A percentile compares a stretch with the other conserved stretches of the same genome.
These are phyloP conservation scores for Alliaria petiolata DNA, from an alignment of 345 rosid species.

Conservation along the genomic window DNA sequence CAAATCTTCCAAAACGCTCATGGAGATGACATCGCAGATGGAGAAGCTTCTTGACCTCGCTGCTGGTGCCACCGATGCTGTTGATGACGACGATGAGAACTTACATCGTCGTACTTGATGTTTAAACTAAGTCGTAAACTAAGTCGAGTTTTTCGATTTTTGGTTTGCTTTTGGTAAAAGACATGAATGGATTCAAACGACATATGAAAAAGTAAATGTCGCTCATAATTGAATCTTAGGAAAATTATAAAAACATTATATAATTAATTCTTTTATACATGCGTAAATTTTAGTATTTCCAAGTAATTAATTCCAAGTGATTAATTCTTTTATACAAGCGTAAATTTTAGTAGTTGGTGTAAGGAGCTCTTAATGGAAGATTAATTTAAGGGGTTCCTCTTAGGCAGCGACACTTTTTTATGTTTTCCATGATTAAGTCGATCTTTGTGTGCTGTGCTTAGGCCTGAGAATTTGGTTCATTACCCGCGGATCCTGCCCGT, in stretches of 20 bases:
- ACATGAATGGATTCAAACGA: not conserved
- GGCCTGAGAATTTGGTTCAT: not conserved
- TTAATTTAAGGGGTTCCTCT: not conserved
- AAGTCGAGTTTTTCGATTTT: not conserved
- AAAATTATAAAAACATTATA: not conserved
- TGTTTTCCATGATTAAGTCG: not conserved
- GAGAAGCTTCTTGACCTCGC: slow-evolving; percentile 28
- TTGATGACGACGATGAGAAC: slow-evolving; percentile 24
- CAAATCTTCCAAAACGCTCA: slow-evolving; percentile 10
- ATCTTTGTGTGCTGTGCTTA: not conserved
- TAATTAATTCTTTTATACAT: no score
- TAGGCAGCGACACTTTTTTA: not conserved
- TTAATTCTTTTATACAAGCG: not conserved
- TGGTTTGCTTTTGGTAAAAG: slow-evolving; percentile 12
- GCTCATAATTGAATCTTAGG: slow-evolving; percentile 6
- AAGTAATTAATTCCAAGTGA: no score
- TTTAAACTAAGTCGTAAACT: not conserved
- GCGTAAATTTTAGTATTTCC: not conserved
- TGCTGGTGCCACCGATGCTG: slow-evolving; percentile 26
- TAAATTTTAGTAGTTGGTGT: not conserved
- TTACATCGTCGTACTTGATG: slow-evolving; percentile 10
- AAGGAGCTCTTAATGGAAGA: not conserved
- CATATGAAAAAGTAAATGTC: not conserved
- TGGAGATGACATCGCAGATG: slow-evolving; percentile 24
- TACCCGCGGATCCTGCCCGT: no score